phyloP scores from a whole-genome alignment of 345 rosid genomes.

The Cardamine chenopodiifolia region DNA sequence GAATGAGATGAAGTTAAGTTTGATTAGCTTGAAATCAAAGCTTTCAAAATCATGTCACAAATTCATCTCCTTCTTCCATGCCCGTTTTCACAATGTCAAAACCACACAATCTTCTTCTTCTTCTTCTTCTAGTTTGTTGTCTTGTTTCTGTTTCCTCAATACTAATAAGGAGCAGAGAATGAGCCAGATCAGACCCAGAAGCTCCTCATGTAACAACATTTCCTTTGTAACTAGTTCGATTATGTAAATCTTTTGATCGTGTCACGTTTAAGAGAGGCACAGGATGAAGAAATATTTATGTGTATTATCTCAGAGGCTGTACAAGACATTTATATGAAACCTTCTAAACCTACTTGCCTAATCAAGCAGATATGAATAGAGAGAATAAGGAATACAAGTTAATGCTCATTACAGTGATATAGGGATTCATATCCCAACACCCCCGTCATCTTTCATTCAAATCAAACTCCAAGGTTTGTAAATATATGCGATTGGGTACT shows the following conservation, averaged over 20 bases:
- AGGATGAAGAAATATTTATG: too few species aligned
- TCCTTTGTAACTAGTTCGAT: background rate
- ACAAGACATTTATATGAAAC: too few species aligned
- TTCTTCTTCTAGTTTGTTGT: constrained; percentile 5
- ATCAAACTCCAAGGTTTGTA: too few species aligned
- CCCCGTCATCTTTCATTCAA: too few species aligned
- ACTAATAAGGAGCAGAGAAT: constrained; percentile 46
- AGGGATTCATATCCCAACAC: too few species aligned
- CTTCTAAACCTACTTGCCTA: too few species aligned
- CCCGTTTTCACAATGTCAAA: constrained; percentile 21
- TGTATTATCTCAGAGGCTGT: too few species aligned
- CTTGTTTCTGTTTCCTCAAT: constrained; percentile 33
- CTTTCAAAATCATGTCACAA: constrained; percentile 53
- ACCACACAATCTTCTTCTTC: constrained; percentile 32
- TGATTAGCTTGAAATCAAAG: constrained; percentile 57
- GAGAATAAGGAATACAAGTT: too few species aligned
- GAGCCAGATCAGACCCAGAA: constrained; percentile 39
- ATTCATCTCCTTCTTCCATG: constrained; percentile 44
- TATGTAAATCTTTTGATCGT: background rate
- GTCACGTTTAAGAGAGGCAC: too few species aligned
- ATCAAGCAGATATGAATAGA: too few species aligned
- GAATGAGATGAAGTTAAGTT: constrained; percentile 51
- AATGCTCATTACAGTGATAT: too few species aligned
- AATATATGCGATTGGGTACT: too few species aligned
- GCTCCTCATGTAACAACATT: constrained; percentile 33